phyloP scores from a whole-genome alignment of 306 rosid genomes.

The Heteromeles arbutifolia region DNA sequence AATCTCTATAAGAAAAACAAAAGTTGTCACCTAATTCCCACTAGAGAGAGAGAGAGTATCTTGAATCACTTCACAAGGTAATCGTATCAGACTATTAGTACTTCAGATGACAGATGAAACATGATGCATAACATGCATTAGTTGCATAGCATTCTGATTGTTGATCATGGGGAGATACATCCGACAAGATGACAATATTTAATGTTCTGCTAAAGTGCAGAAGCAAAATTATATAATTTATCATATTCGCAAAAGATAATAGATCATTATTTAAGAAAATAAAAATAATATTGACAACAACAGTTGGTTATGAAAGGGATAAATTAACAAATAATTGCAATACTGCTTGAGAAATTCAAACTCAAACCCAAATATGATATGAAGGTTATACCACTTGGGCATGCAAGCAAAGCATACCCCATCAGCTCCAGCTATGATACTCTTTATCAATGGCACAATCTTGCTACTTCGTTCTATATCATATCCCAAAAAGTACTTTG shows the following conservation, averaged over 20 bases:
- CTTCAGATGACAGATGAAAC: background rate
- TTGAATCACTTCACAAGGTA: background rate
- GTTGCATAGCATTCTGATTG: background rate
- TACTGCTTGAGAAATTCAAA: background rate
- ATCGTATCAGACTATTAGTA: background rate
- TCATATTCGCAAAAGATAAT: background rate
- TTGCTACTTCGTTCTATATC: constrained; percentile 66
- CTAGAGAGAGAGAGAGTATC: background rate
- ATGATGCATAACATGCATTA: background rate
- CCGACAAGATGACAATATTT: background rate
- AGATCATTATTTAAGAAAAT: background rate
- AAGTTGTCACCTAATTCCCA: background rate
- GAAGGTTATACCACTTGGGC: constrained; percentile 20
- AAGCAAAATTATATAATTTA: background rate
- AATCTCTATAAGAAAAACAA: background rate
- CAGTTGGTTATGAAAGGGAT: background rate
- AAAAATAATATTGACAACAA: background rate
- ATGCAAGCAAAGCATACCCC: constrained; percentile 55
- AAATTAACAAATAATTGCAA: background rate
- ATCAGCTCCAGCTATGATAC: constrained; percentile 80
- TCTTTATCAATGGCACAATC: constrained; percentile 79
- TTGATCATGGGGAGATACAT: background rate
- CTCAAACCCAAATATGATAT: constrained; percentile 7
- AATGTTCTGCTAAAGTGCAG: background rate
- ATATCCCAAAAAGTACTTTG: constrained; percentile 86